These are phyloP conservation scores for Zoysia japonica DNA, from an alignment of 176 grass and related monocot genomes.

Conservation along the genomic window DNA sequence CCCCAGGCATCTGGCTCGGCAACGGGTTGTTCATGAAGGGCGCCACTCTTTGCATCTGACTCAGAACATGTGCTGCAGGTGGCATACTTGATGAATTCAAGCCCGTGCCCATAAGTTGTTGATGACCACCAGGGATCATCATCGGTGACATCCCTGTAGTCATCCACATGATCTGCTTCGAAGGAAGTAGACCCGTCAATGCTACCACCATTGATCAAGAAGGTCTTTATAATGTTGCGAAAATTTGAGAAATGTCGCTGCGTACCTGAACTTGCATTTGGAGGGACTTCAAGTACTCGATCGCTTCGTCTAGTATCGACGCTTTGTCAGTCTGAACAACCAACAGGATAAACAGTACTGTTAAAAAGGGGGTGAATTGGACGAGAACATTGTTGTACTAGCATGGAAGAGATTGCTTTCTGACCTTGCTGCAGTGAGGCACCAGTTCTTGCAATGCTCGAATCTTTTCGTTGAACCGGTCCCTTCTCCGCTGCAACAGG, in stretches of 20 bases:
- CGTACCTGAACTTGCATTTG: constrained; percentile 94
- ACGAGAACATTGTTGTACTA: neutral
- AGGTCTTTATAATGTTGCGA: neutral
- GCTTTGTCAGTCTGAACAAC: constrained; percentile 81
- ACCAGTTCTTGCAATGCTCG: constrained; percentile 82
- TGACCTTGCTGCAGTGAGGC: constrained; percentile 88
- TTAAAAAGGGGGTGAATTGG: neutral
- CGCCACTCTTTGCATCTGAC: constrained; percentile 49
- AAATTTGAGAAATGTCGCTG: constrained; percentile 1
- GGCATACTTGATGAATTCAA: constrained; percentile 39
- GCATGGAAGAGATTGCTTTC: neutral
- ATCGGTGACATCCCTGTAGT: constrained; percentile 64
- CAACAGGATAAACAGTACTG: neutral
- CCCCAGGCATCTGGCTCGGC: constrained; percentile 52
- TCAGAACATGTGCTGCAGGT: constrained; percentile 41
- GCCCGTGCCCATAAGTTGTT: constrained; percentile 44
- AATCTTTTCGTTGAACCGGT: constrained; percentile 96
- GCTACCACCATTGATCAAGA: neutral
- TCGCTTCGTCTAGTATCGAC: constrained; percentile 83
- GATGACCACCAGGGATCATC: constrained; percentile 65
- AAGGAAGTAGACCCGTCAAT: neutral
- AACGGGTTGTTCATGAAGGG: constrained; percentile 43
- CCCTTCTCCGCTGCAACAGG: constrained; percentile 73
- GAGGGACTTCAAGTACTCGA: constrained; percentile 91
- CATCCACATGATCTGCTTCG: constrained; percentile 88